phyloP scores from a whole-genome alignment of 352 stramenopile species.

The Globisporangium alternatum region DNA sequence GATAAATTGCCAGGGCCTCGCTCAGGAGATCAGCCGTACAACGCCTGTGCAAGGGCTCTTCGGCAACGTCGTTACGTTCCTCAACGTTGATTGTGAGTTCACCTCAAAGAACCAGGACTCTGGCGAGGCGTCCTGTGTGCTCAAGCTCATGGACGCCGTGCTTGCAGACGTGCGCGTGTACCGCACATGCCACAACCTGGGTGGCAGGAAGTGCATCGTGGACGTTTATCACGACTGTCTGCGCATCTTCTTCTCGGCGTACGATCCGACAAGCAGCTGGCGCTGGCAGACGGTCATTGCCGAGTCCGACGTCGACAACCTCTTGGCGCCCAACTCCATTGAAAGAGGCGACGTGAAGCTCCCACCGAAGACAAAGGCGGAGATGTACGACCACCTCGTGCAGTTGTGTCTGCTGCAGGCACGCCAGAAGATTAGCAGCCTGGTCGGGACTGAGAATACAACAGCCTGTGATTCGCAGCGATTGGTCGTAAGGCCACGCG shows the following conservation, averaged over 20 bases:
- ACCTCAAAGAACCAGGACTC: constrained; percentile 15
- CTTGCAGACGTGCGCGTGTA: constrained; percentile 68
- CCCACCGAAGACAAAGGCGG: constrained; percentile 37
- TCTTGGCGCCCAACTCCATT: constrained; percentile 67
- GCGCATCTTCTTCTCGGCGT: constrained; percentile 63
- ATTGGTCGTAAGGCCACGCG: constrained; percentile 44
- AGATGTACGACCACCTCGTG: constrained; percentile 71
- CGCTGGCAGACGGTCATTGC: constrained; percentile 52
- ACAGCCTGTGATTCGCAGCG: neutral
- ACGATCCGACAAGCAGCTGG: constrained; percentile 50
- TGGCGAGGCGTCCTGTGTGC: constrained; percentile 24
- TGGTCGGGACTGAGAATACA: neutral
- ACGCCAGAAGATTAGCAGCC: neutral
- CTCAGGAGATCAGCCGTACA: constrained; percentile 46
- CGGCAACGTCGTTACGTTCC: constrained; percentile 53
- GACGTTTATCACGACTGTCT: constrained; percentile 71
- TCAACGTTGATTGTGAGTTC: constrained; percentile 17
- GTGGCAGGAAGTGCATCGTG: constrained; percentile 49
- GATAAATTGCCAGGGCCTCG: constrained; percentile 38
- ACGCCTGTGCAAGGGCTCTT: constrained; percentile 59
- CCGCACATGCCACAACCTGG: constrained; percentile 42
- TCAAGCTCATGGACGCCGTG: constrained; percentile 59
- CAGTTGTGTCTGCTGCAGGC: constrained; percentile 47
- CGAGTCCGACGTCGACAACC: constrained; percentile 50
- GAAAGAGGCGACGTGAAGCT: constrained; percentile 36